Conservation (phyloP, 768 basidiomycete species). For the Boletus reticulatus region DNA sequence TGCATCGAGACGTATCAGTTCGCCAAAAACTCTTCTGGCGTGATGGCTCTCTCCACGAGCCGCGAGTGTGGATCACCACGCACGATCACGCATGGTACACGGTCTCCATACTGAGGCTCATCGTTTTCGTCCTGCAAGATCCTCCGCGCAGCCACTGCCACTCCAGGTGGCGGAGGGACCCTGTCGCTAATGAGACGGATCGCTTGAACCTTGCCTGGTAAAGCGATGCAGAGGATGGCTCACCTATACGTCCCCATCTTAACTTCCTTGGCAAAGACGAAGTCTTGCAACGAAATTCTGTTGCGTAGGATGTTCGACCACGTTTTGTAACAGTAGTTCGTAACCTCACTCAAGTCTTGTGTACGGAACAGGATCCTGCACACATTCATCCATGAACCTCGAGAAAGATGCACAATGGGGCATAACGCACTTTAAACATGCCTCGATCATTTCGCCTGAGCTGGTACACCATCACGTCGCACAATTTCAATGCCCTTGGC, state of each 20-base stretch:
- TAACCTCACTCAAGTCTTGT: conserved; percentile 86
- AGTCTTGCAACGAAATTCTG: conserved; percentile 84
- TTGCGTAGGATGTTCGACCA: conserved; percentile 86
- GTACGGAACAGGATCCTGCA: conserved; percentile 84
- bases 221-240: neutral
- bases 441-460: too few relatives aligned
- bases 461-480: too few relatives aligned
- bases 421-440: conserved; percentile 70
- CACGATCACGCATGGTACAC: conserved; percentile 87
- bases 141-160: conserved; percentile 75
- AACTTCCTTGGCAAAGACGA: conserved; percentile 69
- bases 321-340: conserved; percentile 79
- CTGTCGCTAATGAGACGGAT: conserved; percentile 55
- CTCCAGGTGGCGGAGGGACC: conserved; percentile 88
- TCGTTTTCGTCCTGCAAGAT: conserved; percentile 72
- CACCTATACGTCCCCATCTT: conserved; percentile 68
- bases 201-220: too few relatives aligned
- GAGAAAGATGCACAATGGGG: neutral
- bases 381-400: neutral
- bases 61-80: conserved; percentile 57
- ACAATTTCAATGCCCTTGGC: too few relatives aligned
- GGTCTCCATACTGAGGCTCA: conserved; percentile 90
- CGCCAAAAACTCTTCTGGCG: too few relatives aligned
- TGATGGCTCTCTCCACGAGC: too few relatives aligned
- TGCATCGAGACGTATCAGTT: too few relatives aligned